phyloP scores from a whole-genome alignment of 176 grass and related monocot genomes.

The Calamus simplicifolius region DNA sequence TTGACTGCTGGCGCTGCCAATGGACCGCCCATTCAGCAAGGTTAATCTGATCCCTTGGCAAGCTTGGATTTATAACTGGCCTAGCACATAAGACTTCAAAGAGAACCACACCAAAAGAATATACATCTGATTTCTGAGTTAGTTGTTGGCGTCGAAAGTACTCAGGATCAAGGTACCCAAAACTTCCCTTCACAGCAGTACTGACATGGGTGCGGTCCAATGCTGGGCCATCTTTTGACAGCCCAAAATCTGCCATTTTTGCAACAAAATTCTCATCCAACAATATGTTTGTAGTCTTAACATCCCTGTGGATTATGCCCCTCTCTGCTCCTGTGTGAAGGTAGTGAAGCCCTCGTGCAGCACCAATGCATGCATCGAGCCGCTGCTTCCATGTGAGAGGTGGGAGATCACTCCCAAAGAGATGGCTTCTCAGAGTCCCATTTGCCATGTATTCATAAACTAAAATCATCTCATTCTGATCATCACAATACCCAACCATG shows the following conservation, averaged over 20 bases:
- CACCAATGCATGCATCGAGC: slow-evolving; percentile 13
- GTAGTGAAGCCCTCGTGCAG: slow-evolving; percentile 9
- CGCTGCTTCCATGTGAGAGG: slow-evolving; percentile 13
- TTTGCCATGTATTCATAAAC: slow-evolving; percentile 19
- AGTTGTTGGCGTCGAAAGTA: slow-evolving; percentile 16
- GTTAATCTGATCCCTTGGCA: slow-evolving; percentile 15
- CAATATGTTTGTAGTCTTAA: slow-evolving; percentile 18
- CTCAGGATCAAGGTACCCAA: slow-evolving; percentile 16
- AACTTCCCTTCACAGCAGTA: slow-evolving; percentile 15
- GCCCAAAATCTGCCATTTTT: slow-evolving; percentile 16
- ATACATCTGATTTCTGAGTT: slow-evolving; percentile 15
- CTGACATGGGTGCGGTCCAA: slow-evolving; percentile 16
- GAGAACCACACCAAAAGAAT: slow-evolving; percentile 18
- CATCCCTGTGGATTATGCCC: slow-evolving; percentile 16
- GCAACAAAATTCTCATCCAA: slow-evolving; percentile 15
- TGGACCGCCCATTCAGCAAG: slow-evolving; percentile 9
- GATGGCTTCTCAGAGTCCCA: slow-evolving; percentile 15
- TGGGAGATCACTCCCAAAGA: slow-evolving; percentile 9
- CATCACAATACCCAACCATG: slow-evolving; percentile 13
- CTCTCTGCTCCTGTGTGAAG: slow-evolving; percentile 14
- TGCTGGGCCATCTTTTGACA: slow-evolving; percentile 13
- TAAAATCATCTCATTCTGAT: slow-evolving; percentile 12
- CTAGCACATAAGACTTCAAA: slow-evolving; percentile 11
- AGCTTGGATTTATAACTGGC: slow-evolving; percentile 15
- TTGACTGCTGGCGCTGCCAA: neutral